Percentiles rank a stretch among this genome's conserved stretches.
These are phyloP conservation scores for Oxyria digyna DNA, from an alignment of 148 eudicot genomes.

Conservation along the genomic window DNA sequence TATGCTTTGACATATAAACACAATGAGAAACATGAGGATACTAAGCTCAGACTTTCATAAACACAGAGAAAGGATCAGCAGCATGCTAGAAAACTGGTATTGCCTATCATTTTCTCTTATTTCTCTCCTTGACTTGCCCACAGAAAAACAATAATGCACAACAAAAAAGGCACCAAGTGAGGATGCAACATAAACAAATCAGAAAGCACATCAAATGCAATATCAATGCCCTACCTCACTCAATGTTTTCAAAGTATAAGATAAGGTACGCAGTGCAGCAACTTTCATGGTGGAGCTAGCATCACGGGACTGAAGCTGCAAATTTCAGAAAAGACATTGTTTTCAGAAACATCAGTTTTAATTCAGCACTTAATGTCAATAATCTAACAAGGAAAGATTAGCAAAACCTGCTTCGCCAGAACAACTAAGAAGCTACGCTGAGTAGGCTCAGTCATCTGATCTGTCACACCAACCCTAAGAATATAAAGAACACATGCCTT, in stretches of 20 bases:
- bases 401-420: constrained; percentile 76
- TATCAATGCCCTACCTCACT: constrained; percentile 61
- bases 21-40: neutral
- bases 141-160: neutral
- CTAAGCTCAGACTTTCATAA: neutral
- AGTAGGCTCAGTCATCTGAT: constrained; percentile 97
- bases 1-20: neutral
- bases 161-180: neutral
- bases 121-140: neutral
- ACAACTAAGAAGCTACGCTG: constrained; percentile 82
- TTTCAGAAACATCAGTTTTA: neutral
- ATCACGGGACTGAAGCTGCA: constrained; percentile 82
- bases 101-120: neutral
- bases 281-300: constrained; percentile 66
- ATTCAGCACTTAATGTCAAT: neutral
- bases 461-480: constrained; percentile 88
- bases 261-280: constrained; percentile 76
- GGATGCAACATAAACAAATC: neutral
- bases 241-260: constrained; percentile 74
- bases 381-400: neutral
- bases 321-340: constrained; percentile 10
- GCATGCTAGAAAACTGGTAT: neutral
- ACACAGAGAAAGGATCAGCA: neutral
- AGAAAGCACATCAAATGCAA: neutral
- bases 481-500: constrained; percentile 97